Evolutionary conservation across 495 filamentous ascomycete genomes (phyloP), one percentile per base, ranked within the genome.

Genomic region (Penicillium cosmopolitanum): DNA sequence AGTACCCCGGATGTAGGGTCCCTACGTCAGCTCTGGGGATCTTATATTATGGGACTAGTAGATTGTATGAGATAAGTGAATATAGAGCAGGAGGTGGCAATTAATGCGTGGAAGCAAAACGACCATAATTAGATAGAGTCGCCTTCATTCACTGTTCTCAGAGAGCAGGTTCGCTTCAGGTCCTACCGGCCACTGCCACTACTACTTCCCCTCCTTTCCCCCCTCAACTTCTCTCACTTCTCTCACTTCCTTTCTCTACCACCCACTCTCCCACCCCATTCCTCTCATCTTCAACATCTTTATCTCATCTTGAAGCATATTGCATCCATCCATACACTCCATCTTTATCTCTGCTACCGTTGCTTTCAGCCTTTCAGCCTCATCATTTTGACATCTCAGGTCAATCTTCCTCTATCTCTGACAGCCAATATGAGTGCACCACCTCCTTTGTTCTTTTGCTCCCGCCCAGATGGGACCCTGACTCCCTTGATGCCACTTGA

Each of bases 401-500:
- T 9, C 28, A 31, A 7, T 31, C 42, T 36, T 50, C 18, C 34
- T 4, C 16, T 42, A 11, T 21, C 33, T 42, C 25, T 13, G 19
- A 54, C 13, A 35, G 31, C 23, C 36, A 18, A 23, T 7, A 13
- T 51, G 23, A n/a, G 12, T 34, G 16, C 31, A 12, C 42, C 15
- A 33, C 60, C 68, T 51, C 77, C 79, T 53, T 62, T 64, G 16
- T 87, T 84, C 69, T 87, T 83, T 66, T 80, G 82, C 53, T 70
- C 80, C 36, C 83, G 87, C 34, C 78, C 80, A 15, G 77, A 85
- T 59, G 86, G 86, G 50, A 71, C 66, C 15, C 73, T 83, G 55
- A 87, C 86, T 12, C 85, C 86, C 0, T 76, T 93, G 11, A 73
- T 91, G 36, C 84, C 87, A 0, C 78, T 85, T 0, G 89, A 91